Evolutionary conservation across 2,329 filamentous ascomycete genomes (phyloP).

Genomic region (Onygena corvina): DNA sequence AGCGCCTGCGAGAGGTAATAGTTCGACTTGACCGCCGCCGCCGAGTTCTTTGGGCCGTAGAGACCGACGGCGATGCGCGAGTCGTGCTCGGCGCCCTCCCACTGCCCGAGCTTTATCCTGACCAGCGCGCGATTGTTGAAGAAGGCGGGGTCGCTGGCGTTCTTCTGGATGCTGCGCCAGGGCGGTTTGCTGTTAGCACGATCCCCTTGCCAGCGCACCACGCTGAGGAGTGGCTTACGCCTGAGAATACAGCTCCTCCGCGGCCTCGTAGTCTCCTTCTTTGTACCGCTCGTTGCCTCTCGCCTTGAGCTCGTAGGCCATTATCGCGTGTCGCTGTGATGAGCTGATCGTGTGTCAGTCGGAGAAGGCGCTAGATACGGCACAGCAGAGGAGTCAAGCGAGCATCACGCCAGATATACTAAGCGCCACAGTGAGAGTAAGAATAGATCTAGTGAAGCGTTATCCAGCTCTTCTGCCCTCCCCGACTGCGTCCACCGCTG

Average conservation of each 20-base stretch:
- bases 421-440: too few relatives aligned
- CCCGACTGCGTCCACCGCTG: too few relatives aligned
- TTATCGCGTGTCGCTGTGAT: conserved; percentile 14
- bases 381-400: too few relatives aligned
- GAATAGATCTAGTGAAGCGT: too few relatives aligned
- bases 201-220: too few relatives aligned
- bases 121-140: conserved; percentile 86
- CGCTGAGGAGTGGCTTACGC: conserved; percentile 27
- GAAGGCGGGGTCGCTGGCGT: conserved; percentile 62
- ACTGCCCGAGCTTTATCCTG: conserved; percentile 60
- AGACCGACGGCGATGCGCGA: conserved; percentile 63
- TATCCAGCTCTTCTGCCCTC: too few relatives aligned
- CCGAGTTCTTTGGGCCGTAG: conserved; percentile 35
- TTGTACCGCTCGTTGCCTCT: conserved; percentile 38
- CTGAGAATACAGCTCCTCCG: conserved; percentile 37
- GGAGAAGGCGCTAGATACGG: too few relatives aligned
- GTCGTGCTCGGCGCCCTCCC: conserved; percentile 64
- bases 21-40: conserved; percentile 63
- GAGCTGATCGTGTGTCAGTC: too few relatives aligned
- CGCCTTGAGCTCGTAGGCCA: conserved; percentile 32
- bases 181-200: neutral
- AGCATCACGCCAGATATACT: too few relatives aligned
- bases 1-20: conserved; percentile 78
- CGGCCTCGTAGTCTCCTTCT: conserved; percentile 33
- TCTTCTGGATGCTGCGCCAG: conserved; percentile 54